Conservation (phyloP, 2,329 filamentous ascomycete genomes). For the Colletotrichum tropicale region DNA sequence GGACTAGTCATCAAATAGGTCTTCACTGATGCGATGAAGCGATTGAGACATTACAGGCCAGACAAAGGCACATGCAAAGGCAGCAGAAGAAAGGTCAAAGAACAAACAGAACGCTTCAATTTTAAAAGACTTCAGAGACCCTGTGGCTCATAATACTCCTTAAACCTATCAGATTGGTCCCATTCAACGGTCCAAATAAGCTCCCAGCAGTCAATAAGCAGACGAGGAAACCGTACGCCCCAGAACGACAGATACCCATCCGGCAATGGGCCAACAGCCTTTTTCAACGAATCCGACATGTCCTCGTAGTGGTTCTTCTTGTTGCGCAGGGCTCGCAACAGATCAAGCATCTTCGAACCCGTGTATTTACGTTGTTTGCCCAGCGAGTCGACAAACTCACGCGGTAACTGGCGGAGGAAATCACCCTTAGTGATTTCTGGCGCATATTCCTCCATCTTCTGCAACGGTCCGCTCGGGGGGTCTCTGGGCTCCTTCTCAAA, state of each 20-base stretch:
- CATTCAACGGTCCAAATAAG: conserved; percentile 72
- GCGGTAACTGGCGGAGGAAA: conserved; percentile 78
- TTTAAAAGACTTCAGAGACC: conserved; percentile 26
- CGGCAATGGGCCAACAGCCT: conserved; percentile 72
- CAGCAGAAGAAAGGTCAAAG: not conserved
- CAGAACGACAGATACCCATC: conserved; percentile 87
- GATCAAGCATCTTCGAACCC: conserved; percentile 80
- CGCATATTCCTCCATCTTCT: conserved; percentile 61
- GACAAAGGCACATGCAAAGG: not conserved
- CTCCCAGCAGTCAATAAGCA: conserved; percentile 80
- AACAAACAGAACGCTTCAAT: not conserved
- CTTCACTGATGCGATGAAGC: not conserved
- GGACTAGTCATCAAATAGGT: not conserved
- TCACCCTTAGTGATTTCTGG: conserved; percentile 66
- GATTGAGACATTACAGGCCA: not conserved
- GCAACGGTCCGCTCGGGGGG: conserved; percentile 73
- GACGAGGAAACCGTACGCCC: conserved; percentile 77
- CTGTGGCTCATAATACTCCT: conserved; percentile 69
- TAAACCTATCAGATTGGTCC: conserved; percentile 69
- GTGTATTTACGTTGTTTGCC: conserved; percentile 97
- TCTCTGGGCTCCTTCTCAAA: conserved; percentile 93
- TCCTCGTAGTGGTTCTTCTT: conserved; percentile 99
- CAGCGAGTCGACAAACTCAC: conserved; percentile 84
- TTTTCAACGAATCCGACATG: conserved; percentile 80
- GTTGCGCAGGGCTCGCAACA: conserved; percentile 87